These are phyloP conservation scores for Penicillium canescens DNA, from an alignment of 495 filamentous ascomycete genomes.

Conservation along the genomic window DNA sequence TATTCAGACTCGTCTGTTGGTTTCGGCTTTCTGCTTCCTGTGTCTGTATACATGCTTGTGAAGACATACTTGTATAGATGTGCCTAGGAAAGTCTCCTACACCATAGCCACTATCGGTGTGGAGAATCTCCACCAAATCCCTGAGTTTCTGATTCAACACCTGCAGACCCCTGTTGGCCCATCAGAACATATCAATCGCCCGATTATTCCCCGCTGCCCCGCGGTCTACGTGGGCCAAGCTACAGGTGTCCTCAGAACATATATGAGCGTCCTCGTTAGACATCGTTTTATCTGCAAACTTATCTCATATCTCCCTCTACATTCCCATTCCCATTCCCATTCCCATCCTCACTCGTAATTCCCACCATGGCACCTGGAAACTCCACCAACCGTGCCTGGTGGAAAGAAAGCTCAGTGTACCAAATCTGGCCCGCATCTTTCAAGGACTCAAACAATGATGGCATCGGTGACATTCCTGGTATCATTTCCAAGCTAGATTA, in stretches of 20 bases:
- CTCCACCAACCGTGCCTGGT: conserved; percentile 48
- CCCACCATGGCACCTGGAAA: conserved; percentile 25
- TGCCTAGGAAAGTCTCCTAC: too few relatives aligned
- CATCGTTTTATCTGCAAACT: not conserved
- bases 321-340: not conserved
- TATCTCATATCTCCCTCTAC: not conserved
- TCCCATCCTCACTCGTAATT: not conserved
- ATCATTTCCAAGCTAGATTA: conserved; percentile 67
- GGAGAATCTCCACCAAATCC: conserved; percentile 13
- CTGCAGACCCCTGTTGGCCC: not conserved
- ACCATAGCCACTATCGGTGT: conserved; percentile 9
- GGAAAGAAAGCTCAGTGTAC: conserved; percentile 62
- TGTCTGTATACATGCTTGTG: too few relatives aligned
- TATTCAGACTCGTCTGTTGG: too few relatives aligned
- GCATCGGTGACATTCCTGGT: conserved; percentile 67
- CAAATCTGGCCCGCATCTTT: conserved; percentile 71
- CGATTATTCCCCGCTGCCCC: conserved; percentile 30
- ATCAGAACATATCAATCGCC: conserved; percentile 8
- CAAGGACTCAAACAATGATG: conserved; percentile 67
- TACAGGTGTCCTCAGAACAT: conserved; percentile 7
- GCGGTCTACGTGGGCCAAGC: conserved; percentile 17
- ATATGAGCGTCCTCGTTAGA: not conserved
- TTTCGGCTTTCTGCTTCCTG: too few relatives aligned
- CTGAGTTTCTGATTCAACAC: conserved; percentile 8
- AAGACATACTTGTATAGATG: too few relatives aligned